Evolutionary conservation across 78 protist genomes (phyloP).

Genomic region (Speleostelium caveatum): DNA sequence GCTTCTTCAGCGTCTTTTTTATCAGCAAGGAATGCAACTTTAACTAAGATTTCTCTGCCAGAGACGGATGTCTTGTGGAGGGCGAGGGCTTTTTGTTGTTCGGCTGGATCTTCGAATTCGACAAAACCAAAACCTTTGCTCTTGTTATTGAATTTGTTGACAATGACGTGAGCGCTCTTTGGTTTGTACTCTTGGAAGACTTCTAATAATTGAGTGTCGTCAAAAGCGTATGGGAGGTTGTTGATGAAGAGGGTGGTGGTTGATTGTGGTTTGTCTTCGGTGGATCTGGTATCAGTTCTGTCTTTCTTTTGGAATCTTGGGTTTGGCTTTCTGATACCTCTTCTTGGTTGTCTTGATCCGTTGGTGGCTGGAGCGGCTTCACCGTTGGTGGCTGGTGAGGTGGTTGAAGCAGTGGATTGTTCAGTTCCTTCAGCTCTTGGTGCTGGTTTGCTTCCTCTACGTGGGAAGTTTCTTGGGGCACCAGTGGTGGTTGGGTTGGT

Average conservation of each 20-base stretch:
- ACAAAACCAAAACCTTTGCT: conserved; percentile 87
- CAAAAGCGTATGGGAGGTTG: conserved; percentile 79
- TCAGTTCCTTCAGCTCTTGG: background rate
- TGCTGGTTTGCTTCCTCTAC: background rate
- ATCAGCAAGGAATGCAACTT: conserved; percentile 59
- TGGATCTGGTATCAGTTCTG: conserved; percentile 2
- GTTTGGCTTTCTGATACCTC: conserved; percentile 14
- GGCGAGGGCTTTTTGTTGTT: conserved; percentile 63
- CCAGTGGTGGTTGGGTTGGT: background rate
- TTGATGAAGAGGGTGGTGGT: conserved; percentile 77
- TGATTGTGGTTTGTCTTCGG: conserved; percentile 43
- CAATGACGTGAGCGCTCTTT: conserved; percentile 80
- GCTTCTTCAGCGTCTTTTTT: conserved; percentile 23
- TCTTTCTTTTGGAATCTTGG: background rate
- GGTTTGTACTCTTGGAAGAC: conserved; percentile 75
- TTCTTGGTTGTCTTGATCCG: background rate
- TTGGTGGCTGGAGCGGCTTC: conserved; percentile 53
- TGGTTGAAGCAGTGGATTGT: background rate
- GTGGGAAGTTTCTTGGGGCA: background rate
- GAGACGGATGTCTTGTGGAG: conserved; percentile 43
- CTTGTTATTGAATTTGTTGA: conserved; percentile 43
- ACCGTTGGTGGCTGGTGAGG: background rate
- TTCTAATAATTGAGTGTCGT: conserved; percentile 52
- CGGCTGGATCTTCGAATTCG: conserved; percentile 66
- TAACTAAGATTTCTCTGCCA: conserved; percentile 69